A percentile compares a stretch with the other conserved stretches of the same genome.
These are phyloP conservation scores for Phytopythium helicoides DNA, from an alignment of 352 stramenopile genomes.

Conservation along the genomic window DNA sequence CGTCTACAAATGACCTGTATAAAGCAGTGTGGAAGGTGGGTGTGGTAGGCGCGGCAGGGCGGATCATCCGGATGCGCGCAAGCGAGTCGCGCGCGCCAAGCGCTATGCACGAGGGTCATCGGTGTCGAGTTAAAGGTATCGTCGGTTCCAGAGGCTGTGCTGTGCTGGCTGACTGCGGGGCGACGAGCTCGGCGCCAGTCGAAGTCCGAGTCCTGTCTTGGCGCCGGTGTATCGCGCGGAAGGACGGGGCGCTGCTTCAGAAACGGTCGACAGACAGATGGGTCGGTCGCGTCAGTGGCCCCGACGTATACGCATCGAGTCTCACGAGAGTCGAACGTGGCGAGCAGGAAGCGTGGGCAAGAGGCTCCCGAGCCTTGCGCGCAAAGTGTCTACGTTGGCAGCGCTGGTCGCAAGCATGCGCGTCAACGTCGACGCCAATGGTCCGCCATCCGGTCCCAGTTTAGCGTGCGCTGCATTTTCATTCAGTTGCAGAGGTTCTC, in stretches of 20 bases:
- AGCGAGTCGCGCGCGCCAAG: not conserved
- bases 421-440: no score
- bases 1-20: no score
- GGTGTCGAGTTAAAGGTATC: conserved; percentile 5
- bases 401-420: no score
- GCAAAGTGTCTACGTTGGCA: no score
- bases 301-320: not conserved
- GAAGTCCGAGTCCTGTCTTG: not conserved
- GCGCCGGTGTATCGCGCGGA: not conserved
- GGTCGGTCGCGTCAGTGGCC: not conserved
- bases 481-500: no score
- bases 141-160: not conserved
- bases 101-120: conserved; percentile 1
- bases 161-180: not conserved
- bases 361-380: no score
- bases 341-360: no score
- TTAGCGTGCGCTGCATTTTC: no score
- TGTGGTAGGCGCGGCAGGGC: not conserved
- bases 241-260: conserved; percentile 6
- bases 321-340: no score
- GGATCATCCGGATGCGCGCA: not conserved
- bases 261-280: conserved; percentile 1
- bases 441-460: no score
- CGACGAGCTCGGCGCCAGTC: not conserved
- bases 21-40: not conserved